Evolutionary conservation across 352 stramenopile species (phyloP).

Genomic region (Phytopythium vexans): DNA sequence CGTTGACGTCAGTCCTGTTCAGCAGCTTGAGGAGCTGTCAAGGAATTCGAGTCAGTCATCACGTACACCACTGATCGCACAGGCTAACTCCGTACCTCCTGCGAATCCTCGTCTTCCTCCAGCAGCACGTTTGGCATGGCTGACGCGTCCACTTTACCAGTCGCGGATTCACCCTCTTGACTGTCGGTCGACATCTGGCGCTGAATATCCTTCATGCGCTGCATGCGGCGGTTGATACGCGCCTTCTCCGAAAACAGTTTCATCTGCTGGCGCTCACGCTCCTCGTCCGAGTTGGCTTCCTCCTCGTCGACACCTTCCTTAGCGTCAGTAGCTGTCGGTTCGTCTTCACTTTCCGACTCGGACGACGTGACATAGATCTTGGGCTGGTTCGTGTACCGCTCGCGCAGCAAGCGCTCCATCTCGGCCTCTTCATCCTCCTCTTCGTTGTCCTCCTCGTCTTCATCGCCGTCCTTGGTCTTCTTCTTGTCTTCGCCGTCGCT

Average conservation of each 20-base stretch:
- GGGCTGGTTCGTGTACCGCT: conserved; percentile 70
- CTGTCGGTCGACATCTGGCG: conserved; percentile 50
- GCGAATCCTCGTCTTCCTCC: conserved; percentile 78
- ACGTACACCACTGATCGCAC: conserved; percentile 1
- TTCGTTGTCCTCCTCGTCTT: conserved; percentile 28
- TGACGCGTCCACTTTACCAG: conserved; percentile 10
- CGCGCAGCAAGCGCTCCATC: conserved; percentile 76
- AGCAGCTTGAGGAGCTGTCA: conserved; percentile 53
- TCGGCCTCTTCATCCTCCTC: conserved; percentile 77
- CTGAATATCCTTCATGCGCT: conserved; percentile 82
- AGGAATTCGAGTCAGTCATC: conserved; percentile 2
- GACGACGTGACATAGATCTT: conserved; percentile 88
- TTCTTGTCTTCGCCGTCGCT: conserved; percentile 46
- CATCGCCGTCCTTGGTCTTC: conserved; percentile 33
- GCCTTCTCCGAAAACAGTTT: conserved; percentile 82
- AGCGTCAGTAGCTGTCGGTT: conserved; percentile 28
- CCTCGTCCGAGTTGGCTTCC: conserved; percentile 71
- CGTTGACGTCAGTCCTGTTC: conserved; percentile 50
- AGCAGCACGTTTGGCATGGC: conserved; percentile 56
- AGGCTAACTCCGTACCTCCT: conserved; percentile 39
- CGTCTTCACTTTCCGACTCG: conserved; percentile 68
- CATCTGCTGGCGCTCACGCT: conserved; percentile 81
- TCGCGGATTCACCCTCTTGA: conserved; percentile 24
- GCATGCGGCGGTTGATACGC: conserved; percentile 81
- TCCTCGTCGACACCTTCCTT: conserved; percentile 24